phyloP scores from a whole-genome alignment of 306 rosid genomes.

The Cajanus cajan region DNA sequence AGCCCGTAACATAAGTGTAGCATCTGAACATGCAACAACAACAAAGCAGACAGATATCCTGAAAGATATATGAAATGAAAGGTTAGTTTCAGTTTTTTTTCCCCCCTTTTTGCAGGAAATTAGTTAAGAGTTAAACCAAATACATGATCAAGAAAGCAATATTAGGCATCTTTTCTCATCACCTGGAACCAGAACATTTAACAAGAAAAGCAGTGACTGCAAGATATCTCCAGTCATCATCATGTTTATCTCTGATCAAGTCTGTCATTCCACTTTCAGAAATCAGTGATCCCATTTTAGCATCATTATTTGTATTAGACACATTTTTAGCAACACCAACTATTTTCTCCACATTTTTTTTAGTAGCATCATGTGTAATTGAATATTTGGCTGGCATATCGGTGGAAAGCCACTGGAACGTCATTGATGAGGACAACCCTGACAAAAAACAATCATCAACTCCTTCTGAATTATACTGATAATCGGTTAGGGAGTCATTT shows the following conservation, averaged over 20 bases:
- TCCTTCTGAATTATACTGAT: conserved; percentile 38
- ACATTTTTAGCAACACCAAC: conserved; percentile 37
- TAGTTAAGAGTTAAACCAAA: conserved; percentile 15
- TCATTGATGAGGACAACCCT: conserved; percentile 53
- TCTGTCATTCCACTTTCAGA: conserved; percentile 42
- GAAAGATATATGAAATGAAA: conserved; percentile 35
- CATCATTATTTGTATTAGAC: conserved; percentile 35
- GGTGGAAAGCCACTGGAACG: conserved; percentile 97
- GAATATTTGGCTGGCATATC: conserved; percentile 84
- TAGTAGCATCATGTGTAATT: conserved; percentile 36
- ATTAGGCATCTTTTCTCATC: conserved; percentile 26
- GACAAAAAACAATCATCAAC: conserved; percentile 34
- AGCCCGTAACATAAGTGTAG: conserved; percentile 78
- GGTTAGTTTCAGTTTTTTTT: not conserved
- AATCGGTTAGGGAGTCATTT: conserved; percentile 34
- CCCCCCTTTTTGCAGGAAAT: not conserved
- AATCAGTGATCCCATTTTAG: conserved; percentile 32
- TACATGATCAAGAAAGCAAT: conserved; percentile 22
- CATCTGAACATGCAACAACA: conserved; percentile 88
- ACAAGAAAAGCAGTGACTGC: conserved; percentile 94
- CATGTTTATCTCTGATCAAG: conserved; percentile 51
- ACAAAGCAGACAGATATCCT: conserved; percentile 91
- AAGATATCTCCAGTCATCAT: conserved; percentile 96
- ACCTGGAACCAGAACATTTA: conserved; percentile 81
- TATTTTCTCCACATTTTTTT: conserved; percentile 29